Base-by-base conservation (phyloP, 208 protist species). In the Leishmania gerbilli region DNA sequence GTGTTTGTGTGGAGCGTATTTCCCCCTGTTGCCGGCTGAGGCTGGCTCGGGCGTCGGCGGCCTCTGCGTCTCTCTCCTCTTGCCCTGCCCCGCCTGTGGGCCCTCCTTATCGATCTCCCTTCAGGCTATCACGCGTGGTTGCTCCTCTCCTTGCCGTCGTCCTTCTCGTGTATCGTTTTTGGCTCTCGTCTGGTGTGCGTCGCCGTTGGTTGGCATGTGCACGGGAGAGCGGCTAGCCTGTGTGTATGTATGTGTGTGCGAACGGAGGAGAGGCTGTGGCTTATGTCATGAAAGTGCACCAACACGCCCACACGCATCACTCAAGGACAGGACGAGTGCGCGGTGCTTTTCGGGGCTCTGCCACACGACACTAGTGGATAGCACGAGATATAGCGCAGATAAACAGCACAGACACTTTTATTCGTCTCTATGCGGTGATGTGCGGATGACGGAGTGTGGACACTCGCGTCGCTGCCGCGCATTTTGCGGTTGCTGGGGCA, bases 91-190 rank as follows among this genome's bases (percentile, higher is more conserved):
- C 31, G 15, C 47, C 24, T 37, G 37, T 19, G n/a, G 42, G n/a
- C 31, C 31, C 19, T 47, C n/a, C 51, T 77, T 31, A 71, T 82
- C 37, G 58, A 27, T n/a, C 56, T 40, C 40, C 49, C 62, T 80
- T 80, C 62, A 58, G 55, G 55, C 24, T 19, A 21, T 58, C 55
- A n/a, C 55, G 21, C 5, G 45, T 49, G 55, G 55, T 27, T 58
- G 55, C 45, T 49, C 21, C 55, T n/a, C 21, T 19, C n/a, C 34
- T 40, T 77, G 55, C 56, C 27, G 21, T 47, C 37, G 8, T 62
- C 21, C 56, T 77, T 71, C 24, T 21, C 40, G 19, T 67, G 42
- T 69, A 37, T 64, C 9, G 27, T 64, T 31, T 64, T 24, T 15
- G 58, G 58, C 58, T 34, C 11, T 64, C 27, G 27, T 31, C 21